phyloP scores from a whole-genome alignment of 352 stramenopile genomes.

The Thraustochytrium striatum region DNA sequence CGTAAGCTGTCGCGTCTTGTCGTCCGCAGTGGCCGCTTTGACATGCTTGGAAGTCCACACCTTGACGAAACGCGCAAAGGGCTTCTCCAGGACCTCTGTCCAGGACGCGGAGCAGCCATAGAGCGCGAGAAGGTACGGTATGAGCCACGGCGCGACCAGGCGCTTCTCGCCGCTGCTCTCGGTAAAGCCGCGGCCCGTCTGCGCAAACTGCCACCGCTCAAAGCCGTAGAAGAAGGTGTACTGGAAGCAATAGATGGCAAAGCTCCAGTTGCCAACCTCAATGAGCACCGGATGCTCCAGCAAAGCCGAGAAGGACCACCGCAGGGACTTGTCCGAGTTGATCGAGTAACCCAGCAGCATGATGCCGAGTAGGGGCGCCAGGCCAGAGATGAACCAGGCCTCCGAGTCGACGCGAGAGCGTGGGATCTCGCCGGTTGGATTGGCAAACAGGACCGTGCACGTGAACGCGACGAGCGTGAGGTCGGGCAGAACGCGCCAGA shows the following conservation, averaged over 20 bases:
- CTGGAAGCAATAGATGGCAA: constrained; percentile 2
- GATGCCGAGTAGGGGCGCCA: background rate
- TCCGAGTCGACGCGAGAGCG: background rate
- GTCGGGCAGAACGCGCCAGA: constrained; percentile 12
- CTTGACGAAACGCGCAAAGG: background rate
- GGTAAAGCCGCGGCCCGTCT: background rate
- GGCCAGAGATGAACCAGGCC: constrained; percentile 22
- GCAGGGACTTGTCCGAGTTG: background rate
- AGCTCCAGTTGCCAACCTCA: background rate
- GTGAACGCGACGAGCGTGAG: background rate
- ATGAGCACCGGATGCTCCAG: background rate
- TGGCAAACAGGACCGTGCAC: background rate
- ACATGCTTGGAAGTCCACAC: background rate
- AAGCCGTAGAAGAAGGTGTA: background rate
- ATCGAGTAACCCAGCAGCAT: constrained; percentile 22
- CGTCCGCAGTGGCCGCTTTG: background rate
- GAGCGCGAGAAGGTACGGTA: background rate
- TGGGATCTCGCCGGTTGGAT: constrained; percentile 24
- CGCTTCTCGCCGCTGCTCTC: background rate
- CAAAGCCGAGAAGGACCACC: background rate
- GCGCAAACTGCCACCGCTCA: background rate
- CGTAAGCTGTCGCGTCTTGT: too few relatives aligned
- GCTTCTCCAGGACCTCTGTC: background rate
- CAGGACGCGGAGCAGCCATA: background rate
- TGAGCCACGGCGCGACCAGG: background rate